Evolutionary conservation across 495 filamentous ascomycete species (phyloP).

Genomic region (Podospora pseudopauciseta): DNA sequence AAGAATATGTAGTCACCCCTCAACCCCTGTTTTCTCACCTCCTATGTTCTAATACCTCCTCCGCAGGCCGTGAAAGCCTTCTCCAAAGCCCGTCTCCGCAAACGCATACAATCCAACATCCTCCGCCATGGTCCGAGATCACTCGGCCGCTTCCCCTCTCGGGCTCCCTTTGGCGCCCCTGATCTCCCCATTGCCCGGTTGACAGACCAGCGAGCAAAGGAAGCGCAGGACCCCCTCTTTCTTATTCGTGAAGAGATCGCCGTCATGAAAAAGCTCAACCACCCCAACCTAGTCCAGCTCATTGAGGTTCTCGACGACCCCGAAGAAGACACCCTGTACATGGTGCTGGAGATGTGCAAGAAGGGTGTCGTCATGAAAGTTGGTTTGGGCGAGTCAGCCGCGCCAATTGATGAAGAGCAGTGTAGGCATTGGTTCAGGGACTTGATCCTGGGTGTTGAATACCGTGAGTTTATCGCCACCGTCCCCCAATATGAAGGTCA

Average conservation of each 20-base stretch:
- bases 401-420: constrained; percentile 77
- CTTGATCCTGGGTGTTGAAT: constrained; percentile 93
- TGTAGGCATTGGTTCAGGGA: constrained; percentile 94
- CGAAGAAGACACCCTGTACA: constrained; percentile 90
- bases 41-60: background rate
- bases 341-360: constrained; percentile 98
- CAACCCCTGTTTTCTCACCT: background rate
- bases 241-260: constrained; percentile 96
- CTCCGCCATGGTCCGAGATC: constrained; percentile 58
- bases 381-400: constrained; percentile 74
- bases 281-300: constrained; percentile 85
- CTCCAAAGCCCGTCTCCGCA: constrained; percentile 88
- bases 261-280: constrained; percentile 98
- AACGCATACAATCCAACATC: constrained; percentile 87
- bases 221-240: constrained; percentile 73
- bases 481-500: background rate
- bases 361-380: constrained; percentile 98
- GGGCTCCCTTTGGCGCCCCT: constrained; percentile 57
- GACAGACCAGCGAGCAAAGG: constrained; percentile 43
- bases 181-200: constrained; percentile 58
- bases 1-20: constrained; percentile 74
- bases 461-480: constrained; percentile 52
- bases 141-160: constrained; percentile 22
- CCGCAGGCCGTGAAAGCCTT: constrained; percentile 92
- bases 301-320: constrained; percentile 96